A percentile compares a stretch with the other conserved stretches of the same genome.
Evolutionary conservation across 441 rosid genomes (phyloP).

Genomic region (Macaranga tanarius): DNA sequence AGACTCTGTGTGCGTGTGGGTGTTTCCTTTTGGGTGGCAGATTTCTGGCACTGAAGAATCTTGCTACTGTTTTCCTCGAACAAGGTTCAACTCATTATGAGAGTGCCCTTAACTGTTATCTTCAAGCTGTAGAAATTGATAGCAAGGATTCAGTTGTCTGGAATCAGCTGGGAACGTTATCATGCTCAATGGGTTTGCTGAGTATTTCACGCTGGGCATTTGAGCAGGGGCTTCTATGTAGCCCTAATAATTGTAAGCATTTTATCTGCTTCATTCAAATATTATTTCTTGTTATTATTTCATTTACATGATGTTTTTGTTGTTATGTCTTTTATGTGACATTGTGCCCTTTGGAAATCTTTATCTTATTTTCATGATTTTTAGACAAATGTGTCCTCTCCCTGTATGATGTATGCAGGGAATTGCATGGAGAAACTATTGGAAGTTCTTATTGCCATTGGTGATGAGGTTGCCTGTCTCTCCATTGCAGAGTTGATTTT

Average conservation of each 20-base stretch:
- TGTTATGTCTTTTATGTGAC: background rate
- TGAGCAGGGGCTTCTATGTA: constrained; percentile 98
- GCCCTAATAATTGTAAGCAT: constrained; percentile 94
- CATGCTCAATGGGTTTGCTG: constrained; percentile 92
- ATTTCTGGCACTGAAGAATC: constrained; percentile 95
- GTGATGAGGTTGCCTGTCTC: constrained; percentile 98
- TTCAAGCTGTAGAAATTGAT: constrained; percentile 98
- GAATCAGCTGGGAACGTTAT: constrained; percentile 96
- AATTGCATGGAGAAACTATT: constrained; percentile 99
- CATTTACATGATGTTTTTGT: constrained; percentile 4
- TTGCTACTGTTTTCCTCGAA: constrained; percentile 88
- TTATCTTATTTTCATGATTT: constrained; percentile 11
- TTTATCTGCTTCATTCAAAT: constrained; percentile 18
- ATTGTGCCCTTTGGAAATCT: background rate
- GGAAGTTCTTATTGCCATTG: constrained; percentile 98
- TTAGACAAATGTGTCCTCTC: constrained; percentile 7
- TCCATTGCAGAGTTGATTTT: constrained; percentile 91
- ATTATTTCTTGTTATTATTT: background rate
- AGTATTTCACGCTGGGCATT: constrained; percentile 99
- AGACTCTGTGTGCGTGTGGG: background rate
- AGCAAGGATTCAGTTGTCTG: constrained; percentile 96
- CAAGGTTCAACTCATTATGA: constrained; percentile 85
- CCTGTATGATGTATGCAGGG: constrained; percentile 52
- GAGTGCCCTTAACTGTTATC: constrained; percentile 89
- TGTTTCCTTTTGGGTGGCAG: constrained; percentile 38